Conservation (phyloP, 495 filamentous ascomycete genomes). For the Penicillium robsamsonii region DNA sequence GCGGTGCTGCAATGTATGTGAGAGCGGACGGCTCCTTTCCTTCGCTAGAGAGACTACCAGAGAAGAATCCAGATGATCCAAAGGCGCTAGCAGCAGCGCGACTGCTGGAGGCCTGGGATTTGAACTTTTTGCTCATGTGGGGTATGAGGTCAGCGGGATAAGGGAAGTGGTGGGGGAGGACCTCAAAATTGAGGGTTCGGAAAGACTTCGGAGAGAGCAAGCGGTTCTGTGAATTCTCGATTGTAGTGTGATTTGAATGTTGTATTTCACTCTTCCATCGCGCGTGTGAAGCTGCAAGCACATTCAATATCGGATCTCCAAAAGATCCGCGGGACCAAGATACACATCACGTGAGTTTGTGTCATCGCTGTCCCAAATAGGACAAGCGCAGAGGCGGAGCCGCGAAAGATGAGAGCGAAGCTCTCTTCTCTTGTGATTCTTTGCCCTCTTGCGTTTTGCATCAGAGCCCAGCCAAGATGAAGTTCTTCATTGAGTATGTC, state of each 20-base stretch:
- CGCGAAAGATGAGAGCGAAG: slow-evolving; percentile 11
- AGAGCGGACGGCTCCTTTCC: slow-evolving; percentile 54
- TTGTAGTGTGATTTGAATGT: not conserved
- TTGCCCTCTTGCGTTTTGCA: slow-evolving; percentile 21
- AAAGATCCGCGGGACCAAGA: slow-evolving; percentile 6
- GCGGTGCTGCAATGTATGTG: slow-evolving; percentile 86
- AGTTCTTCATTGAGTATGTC: slow-evolving; percentile 87
- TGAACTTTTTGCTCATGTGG: slow-evolving; percentile 68
- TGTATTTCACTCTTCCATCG: slow-evolving; percentile 6
- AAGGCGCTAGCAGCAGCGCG: slow-evolving; percentile 56
- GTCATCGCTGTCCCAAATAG: slow-evolving; percentile 40
- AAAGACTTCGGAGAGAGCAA: slow-evolving; percentile 8
- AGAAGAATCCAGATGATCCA: slow-evolving; percentile 46
- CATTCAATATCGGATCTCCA: slow-evolving; percentile 28
- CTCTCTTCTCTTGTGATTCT: slow-evolving; percentile 6
- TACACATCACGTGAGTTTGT: slow-evolving; percentile 40
- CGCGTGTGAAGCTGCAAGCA: slow-evolving; percentile 21
- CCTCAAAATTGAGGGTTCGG: slow-evolving; percentile 8
- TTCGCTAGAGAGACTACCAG: slow-evolving; percentile 45
- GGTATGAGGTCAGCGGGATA: slow-evolving; percentile 39
- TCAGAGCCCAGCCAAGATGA: slow-evolving; percentile 63
- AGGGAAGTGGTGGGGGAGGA: slow-evolving; percentile 20
- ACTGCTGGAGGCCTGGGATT: slow-evolving; percentile 70
- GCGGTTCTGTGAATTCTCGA: not conserved
- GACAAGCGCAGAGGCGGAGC: slow-evolving; percentile 27